phyloP scores from a whole-genome alignment of 495 filamentous ascomycete genomes.

The Evernia prunastri region DNA sequence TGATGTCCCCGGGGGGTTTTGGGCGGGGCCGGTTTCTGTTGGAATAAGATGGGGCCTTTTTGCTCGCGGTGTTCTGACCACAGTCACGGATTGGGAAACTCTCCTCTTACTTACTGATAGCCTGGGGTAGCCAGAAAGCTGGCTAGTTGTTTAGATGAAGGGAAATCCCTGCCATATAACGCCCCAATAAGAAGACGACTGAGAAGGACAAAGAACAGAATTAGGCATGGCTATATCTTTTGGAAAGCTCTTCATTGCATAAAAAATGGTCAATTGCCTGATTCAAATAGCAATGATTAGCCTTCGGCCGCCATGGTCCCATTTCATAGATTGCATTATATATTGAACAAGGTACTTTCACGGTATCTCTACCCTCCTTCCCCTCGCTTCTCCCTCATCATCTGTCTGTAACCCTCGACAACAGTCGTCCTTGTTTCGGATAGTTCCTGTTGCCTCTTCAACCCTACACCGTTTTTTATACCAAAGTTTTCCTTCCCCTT shows the following conservation, averaged over 20 bases:
- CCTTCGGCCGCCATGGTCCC: background rate
- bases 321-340: background rate
- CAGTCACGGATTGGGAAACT: background rate
- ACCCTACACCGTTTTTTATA: constrained; percentile 62
- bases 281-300: too few relatives aligned
- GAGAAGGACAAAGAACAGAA: background rate
- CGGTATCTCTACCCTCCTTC: background rate
- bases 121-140: background rate
- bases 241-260: background rate
- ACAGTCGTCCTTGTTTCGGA: constrained; percentile 66
- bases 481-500: constrained; percentile 63
- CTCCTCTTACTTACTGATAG: background rate
- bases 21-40: background rate
- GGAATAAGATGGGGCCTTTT: background rate
- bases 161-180: background rate
- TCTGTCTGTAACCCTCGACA: constrained; percentile 71
- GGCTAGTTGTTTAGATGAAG: background rate
- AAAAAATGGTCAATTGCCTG: background rate
- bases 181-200: background rate
- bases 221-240: background rate
- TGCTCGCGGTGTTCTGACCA: background rate
- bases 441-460: constrained; percentile 76
- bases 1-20: background rate
- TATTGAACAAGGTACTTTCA: background rate
- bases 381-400: constrained; percentile 64